Evolutionary conservation across 768 basidiomycete species (phyloP), one percentile per base, ranked within the genome.

Genomic region (Tephrocybe sp.): DNA sequence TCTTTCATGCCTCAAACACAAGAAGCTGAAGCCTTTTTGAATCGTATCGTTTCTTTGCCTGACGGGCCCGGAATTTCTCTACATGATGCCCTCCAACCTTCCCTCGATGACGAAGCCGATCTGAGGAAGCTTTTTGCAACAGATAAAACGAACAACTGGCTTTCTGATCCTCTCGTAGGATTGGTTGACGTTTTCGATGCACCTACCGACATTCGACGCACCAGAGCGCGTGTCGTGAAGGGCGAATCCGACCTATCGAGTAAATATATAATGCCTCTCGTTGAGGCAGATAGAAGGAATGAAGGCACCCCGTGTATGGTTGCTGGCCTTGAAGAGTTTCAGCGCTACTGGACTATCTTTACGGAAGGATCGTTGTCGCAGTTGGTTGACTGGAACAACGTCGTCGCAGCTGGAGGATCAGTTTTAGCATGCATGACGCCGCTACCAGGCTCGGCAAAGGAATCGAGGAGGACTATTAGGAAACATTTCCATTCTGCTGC

Each of bases 321-420:
- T 9, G 55, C 67, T 1, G 67, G 66, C 55, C 60, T 83, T 11
- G 82, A 82, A 16, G 77, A 80, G 44, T 86, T 84, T 71, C 77
- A 76, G 67, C 77, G 75, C 67, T 83, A 82, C 58, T 86, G 83
- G 83, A 49, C 74, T 10, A 69, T 84, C 35, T 86, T 86, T 63
- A 78, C 76, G 11, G 83, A 86, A 58, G 79, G 78, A 2, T 80
- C 81, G 3, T 68, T 85, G 10, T 80, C 78, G 7, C 81, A 84
- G 58, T 67, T 84, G 14, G 20, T 69, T 34, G 76, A 83, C 56
- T 85, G 83, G 82, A 80, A 72, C 65, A 83, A 84, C 56, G 79
- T 85, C 52, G 69, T 84, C 14, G 82, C 75, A 31, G 82, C 82
- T 39, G 83, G 84, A 14, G 83, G 84, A 11, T 68, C 79, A 1